Evolutionary conservation across 495 filamentous ascomycete species (phyloP), one percentile per base, ranked within the genome.

Genomic region (Penicillium robsamsonii): DNA sequence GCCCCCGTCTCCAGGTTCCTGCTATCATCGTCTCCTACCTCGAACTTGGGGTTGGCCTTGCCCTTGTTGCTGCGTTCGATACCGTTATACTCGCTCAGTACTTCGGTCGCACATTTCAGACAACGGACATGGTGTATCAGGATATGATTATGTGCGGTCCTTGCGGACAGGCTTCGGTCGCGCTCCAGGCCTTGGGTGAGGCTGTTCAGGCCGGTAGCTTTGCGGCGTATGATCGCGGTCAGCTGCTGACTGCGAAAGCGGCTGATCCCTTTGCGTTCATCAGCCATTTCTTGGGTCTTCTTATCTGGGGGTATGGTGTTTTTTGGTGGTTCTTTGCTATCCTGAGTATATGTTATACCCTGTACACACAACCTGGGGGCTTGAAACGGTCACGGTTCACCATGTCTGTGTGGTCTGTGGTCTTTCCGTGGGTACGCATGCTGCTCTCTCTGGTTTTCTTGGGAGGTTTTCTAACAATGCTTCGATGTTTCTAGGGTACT

Each of bases 131-230:
- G 27, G 61, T 70, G 12, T 70, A 61, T 31, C 59, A 69, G 48
- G 71, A 76, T 42, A 74, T 76, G 70, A 68, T 74, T 9, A 9
- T 75, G 15, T 70, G 67, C 58, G 70, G 70, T 0, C 70, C 73
- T 7, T 72, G 71, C 25, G 69, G 67, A 1, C 71, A 72, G 42
- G 70, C 56, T 12, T 50, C 62, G 15, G 73, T 71, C 24, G 69
- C 72, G 12, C 57, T 72, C 11, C 70, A 68, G 45, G 46, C 57
- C 13, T 55, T 72, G 6, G 70, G 70, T 10, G 20, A 53, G 13
- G 64, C 57, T 3, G 62, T 70, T 4, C 13, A 46, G 17, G 10
- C 58, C 4, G 64, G 56, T 6, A 59, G 51, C 25, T 70, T 73
- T 47, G 68, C 63, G 8, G 46, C 24, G 46, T 71, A 71, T 40